phyloP scores from a whole-genome alignment of 257 asterid species.

The Galeopsis tetrahit region DNA sequence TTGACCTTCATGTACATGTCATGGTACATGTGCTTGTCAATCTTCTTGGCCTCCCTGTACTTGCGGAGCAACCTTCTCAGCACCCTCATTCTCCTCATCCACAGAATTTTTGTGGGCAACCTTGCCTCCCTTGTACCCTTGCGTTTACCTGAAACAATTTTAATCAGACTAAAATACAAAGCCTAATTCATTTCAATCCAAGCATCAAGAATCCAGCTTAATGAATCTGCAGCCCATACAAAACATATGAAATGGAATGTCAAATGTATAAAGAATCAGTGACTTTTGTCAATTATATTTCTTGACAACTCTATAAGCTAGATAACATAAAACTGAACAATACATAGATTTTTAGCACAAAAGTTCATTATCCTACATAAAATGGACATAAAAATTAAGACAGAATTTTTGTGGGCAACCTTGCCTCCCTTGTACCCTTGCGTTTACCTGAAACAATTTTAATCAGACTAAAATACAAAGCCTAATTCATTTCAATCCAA shows the following conservation, averaged over 20 bases:
- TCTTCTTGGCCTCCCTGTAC: constrained; percentile 66
- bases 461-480: neutral
- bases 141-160: constrained; percentile 54
- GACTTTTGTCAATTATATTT: neutral
- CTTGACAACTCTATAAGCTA: neutral
- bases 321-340: neutral
- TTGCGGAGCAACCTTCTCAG: constrained; percentile 67
- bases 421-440: constrained; percentile 78
- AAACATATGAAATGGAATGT: neutral
- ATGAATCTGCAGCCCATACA: neutral
- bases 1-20: constrained; percentile 78
- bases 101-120: constrained; percentile 63
- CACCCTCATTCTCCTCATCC: constrained; percentile 76
- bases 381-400: too few relatives aligned
- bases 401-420: constrained; percentile 65
- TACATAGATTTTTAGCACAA: neutral
- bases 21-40: constrained; percentile 73
- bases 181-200: neutral
- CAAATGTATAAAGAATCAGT: neutral
- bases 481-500: neutral
- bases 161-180: neutral
- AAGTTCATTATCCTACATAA: too few relatives aligned
- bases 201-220: neutral
- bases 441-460: constrained; percentile 55
- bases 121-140: constrained; percentile 83